phyloP scores from a whole-genome alignment of 2,329 filamentous ascomycete species.

The Cordyceps cicadae region DNA sequence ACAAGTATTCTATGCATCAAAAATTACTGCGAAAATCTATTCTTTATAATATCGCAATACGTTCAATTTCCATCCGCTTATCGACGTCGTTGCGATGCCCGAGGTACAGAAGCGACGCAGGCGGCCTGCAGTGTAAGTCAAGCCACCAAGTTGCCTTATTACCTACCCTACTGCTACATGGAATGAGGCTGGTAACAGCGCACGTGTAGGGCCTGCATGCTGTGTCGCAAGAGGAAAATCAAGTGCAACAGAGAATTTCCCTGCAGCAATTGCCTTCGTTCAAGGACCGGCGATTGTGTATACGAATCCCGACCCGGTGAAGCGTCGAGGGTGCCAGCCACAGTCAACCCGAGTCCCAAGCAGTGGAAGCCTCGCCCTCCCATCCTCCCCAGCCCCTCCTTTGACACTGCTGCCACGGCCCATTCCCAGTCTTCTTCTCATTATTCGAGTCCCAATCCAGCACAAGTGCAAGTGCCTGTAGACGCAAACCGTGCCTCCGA shows the following conservation, averaged over 20 bases:
- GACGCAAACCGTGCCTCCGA: slow-evolving; percentile 13
- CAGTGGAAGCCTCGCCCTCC: background rate
- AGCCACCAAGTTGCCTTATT: background rate
- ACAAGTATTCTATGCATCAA: background rate
- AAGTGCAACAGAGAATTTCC: slow-evolving; percentile 33
- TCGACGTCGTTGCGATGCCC: background rate
- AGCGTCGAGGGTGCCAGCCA: background rate
- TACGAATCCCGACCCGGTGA: slow-evolving; percentile 21
- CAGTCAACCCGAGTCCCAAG: no score
- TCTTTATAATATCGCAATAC: no score
- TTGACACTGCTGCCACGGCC: background rate
- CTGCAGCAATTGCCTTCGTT: slow-evolving; percentile 33
- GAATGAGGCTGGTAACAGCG: no score
- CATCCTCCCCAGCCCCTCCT: background rate
- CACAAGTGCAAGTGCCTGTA: slow-evolving; percentile 10
- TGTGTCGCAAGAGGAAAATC: slow-evolving; percentile 36
- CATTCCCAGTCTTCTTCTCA: background rate
- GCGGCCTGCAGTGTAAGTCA: slow-evolving; percentile 11
- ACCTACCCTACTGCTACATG: background rate
- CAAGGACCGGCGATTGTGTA: slow-evolving; percentile 26
- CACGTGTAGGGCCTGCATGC: slow-evolving; percentile 28
- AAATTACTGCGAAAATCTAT: background rate
- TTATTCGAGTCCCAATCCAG: background rate
- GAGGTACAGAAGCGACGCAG: slow-evolving; percentile 8
- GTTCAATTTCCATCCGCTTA: background rate